Evolutionary conservation across 768 basidiomycete genomes (phyloP).

Genomic region (Suillus lakei): DNA sequence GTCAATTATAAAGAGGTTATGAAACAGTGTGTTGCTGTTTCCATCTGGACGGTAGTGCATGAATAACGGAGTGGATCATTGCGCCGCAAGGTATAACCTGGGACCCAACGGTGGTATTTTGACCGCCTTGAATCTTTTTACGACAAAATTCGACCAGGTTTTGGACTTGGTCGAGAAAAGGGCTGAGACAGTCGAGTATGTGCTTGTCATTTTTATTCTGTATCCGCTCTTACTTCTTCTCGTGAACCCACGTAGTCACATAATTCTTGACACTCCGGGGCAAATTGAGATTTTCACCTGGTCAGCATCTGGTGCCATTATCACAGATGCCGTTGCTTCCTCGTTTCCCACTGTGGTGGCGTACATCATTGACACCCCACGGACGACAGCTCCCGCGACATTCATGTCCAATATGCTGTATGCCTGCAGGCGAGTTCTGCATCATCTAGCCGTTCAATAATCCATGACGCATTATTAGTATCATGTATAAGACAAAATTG

Average conservation of each 20-base stretch:
- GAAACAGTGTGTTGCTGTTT: slow-evolving; percentile 85
- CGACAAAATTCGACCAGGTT: slow-evolving; percentile 99
- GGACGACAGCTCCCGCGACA: slow-evolving; percentile 92
- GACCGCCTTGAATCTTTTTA: slow-evolving; percentile 96
- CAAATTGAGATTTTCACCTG: slow-evolving; percentile 99
- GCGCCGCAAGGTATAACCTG: slow-evolving; percentile 83
- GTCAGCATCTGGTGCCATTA: slow-evolving; percentile 98
- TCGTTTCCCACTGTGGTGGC: slow-evolving; percentile 94
- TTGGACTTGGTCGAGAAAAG: slow-evolving; percentile 89
- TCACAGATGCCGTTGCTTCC: slow-evolving; percentile 95
- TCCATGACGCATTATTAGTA: slow-evolving; percentile 49
- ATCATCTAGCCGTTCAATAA: slow-evolving; percentile 9
- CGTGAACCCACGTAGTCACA: slow-evolving; percentile 60
- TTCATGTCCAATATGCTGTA: slow-evolving; percentile 99
- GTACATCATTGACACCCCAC: slow-evolving; percentile 96
- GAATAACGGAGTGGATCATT: slow-evolving; percentile 22
- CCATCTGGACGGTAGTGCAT: slow-evolving; percentile 19
- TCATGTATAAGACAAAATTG: slow-evolving; percentile 96
- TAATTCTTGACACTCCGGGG: slow-evolving; percentile 96
- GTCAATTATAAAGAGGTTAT: slow-evolving; percentile 98
- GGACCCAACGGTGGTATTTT: slow-evolving; percentile 98
- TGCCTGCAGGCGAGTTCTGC: slow-evolving; percentile 80
- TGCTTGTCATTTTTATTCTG: slow-evolving; percentile 13
- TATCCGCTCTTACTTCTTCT: not conserved
- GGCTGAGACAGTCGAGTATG: slow-evolving; percentile 86